These are phyloP conservation scores for Phaseolus coccineus DNA, from an alignment of 331 rosid genomes.

Conservation along the genomic window DNA sequence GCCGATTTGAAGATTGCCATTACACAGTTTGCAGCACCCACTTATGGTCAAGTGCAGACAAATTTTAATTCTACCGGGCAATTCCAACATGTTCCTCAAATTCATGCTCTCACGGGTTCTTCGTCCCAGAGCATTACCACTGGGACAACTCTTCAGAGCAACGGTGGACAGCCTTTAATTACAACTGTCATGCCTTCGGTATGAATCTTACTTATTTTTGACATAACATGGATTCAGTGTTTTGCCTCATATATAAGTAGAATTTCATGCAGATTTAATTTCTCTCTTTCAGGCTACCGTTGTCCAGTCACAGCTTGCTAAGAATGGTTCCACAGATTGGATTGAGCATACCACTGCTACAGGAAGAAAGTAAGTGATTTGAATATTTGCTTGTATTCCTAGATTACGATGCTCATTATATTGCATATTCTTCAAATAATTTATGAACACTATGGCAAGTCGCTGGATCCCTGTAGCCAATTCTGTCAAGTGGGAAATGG, in stretches of 20 bases:
- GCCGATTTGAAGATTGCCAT: conserved; percentile 44
- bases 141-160: conserved; percentile 53
- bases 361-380: conserved; percentile 77
- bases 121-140: conserved; percentile 55
- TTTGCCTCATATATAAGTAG: not conserved
- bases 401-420: conserved; percentile 28
- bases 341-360: conserved; percentile 83
- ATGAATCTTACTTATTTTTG: conserved; percentile 44
- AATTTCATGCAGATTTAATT: conserved; percentile 22
- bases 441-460: not conserved
- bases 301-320: conserved; percentile 48
- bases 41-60: conserved; percentile 75
- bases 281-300: conserved; percentile 60
- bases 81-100: conserved; percentile 69
- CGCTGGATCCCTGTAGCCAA: not conserved
- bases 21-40: conserved; percentile 65
- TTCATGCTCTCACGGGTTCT: conserved; percentile 57
- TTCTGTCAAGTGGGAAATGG: not conserved
- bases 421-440: conserved; percentile 18
- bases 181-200: conserved; percentile 59
- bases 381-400: conserved; percentile 35
- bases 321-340: conserved; percentile 74
- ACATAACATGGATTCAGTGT: conserved; percentile 25
- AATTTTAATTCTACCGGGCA: conserved; percentile 59
- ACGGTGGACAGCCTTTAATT: conserved; percentile 57